Conservation (phyloP, 2,329 filamentous ascomycete species). For the Didymellaceae sp. region DNA sequence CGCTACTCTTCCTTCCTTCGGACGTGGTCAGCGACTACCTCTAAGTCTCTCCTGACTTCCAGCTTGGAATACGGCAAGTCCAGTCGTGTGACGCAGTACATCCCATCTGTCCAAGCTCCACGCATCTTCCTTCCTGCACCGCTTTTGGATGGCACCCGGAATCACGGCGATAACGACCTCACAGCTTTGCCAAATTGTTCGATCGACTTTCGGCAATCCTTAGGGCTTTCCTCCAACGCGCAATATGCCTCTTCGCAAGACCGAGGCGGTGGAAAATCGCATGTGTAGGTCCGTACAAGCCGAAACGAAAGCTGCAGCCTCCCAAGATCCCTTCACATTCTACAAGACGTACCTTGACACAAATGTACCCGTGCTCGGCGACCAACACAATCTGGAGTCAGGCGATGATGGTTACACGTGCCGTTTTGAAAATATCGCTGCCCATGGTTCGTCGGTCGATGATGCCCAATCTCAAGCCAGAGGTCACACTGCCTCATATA, state of each 20-base stretch:
- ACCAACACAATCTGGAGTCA: constrained; percentile 7
- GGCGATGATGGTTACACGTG: constrained; percentile 24
- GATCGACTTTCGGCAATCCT: constrained; percentile 20
- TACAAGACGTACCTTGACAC: constrained; percentile 27
- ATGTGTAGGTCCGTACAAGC: constrained; percentile 12
- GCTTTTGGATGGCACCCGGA: not conserved
- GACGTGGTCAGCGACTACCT: too few species aligned
- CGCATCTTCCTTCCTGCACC: not conserved
- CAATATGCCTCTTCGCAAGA: constrained; percentile 14
- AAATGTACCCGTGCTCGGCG: constrained; percentile 6
- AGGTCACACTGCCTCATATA: constrained; percentile 31
- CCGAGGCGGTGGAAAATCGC: constrained; percentile 17
- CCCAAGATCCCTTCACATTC: constrained; percentile 29
- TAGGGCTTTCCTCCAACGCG: constrained; percentile 12
- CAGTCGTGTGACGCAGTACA: not conserved
- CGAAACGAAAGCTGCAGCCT: constrained; percentile 12
- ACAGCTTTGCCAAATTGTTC: constrained; percentile 9
- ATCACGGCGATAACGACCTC: constrained; percentile 1
- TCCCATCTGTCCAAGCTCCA: not conserved
- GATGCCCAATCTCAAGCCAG: constrained; percentile 25
- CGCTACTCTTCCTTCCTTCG: too few species aligned
- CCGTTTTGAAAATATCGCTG: constrained; percentile 1
- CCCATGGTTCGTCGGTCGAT: constrained; percentile 5
- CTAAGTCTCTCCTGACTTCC: too few species aligned
- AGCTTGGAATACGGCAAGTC: not conserved